Conservation (phyloP, 2,329 filamentous ascomycete genomes). For the Sporothrix sp. region DNA sequence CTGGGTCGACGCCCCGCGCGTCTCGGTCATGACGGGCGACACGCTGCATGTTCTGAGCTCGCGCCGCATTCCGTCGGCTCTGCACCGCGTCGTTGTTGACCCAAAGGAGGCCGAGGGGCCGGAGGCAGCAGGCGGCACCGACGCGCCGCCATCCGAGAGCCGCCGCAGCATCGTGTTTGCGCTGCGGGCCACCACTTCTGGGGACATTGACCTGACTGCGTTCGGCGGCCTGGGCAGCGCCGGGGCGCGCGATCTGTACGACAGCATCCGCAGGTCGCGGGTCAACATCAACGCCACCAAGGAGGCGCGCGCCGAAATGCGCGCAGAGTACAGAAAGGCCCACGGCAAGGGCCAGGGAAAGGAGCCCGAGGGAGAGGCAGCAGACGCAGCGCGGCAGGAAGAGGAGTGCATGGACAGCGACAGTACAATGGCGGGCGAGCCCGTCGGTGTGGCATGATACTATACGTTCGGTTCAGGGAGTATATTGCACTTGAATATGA, state of each 20-base stretch:
- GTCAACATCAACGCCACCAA: constrained; percentile 19
- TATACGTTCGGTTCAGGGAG: too few species aligned
- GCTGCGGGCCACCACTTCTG: constrained; percentile 15
- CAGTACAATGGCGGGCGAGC: not conserved
- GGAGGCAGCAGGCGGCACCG: not conserved
- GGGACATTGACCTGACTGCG: constrained; percentile 13
- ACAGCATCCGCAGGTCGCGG: constrained; percentile 14
- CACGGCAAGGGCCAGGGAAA: not conserved
- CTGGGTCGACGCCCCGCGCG: constrained; percentile 16
- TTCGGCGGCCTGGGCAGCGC: constrained; percentile 15
- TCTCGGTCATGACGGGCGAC: constrained; percentile 19
- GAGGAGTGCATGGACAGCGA: not conserved
- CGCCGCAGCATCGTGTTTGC: constrained; percentile 21
- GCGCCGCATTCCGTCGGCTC: constrained; percentile 14
- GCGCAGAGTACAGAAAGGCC: not conserved
- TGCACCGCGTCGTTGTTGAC: constrained; percentile 18
- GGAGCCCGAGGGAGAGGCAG: not conserved
- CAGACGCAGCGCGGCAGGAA: not conserved
- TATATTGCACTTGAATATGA: too few species aligned
- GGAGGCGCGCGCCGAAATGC: constrained; percentile 13
- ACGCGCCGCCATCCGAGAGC: not conserved
- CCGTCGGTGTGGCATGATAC: constrained; percentile 5
- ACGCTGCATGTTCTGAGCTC: constrained; percentile 16
- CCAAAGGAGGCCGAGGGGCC: not conserved
- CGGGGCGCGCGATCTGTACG: constrained; percentile 13